Evolutionary conservation across 2,329 filamentous ascomycete genomes (phyloP).

Genomic region (Coniochaeta ligniaria): DNA sequence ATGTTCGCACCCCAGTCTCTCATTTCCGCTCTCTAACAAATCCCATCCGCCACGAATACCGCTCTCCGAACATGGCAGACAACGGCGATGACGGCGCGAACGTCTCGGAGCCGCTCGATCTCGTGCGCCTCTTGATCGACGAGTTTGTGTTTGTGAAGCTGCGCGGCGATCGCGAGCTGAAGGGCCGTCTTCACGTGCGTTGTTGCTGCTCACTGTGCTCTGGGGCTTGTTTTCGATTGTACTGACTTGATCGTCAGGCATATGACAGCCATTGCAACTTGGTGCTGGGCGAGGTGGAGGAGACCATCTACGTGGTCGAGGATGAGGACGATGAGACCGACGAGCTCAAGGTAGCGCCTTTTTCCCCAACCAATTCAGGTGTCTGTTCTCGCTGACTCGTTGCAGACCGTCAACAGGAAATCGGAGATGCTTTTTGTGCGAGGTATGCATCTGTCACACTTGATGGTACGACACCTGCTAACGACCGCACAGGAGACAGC

Average conservation of each 20-base stretch:
- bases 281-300: constrained; percentile 91
- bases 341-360: constrained; percentile 55
- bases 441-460: constrained; percentile 45
- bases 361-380: neutral
- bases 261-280: constrained; percentile 99
- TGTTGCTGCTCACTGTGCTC: constrained; percentile 14
- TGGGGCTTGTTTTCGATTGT: too few species aligned
- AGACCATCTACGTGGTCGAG: constrained; percentile 91
- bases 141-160: constrained; percentile 97
- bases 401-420: constrained; percentile 86
- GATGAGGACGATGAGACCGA: constrained; percentile 79
- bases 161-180: constrained; percentile 88
- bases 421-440: constrained; percentile 98
- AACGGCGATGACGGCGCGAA: constrained; percentile 64
- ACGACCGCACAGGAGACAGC: constrained; percentile 16
- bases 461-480: neutral
- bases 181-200: constrained; percentile 86
- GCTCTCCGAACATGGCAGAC: constrained; percentile 68
- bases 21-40: neutral
- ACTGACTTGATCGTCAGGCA: constrained; percentile 48
- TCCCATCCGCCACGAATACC: neutral
- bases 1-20: neutral
- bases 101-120: constrained; percentile 87
- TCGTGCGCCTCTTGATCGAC: constrained; percentile 89
- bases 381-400: neutral